These are phyloP conservation scores for Globisporangium sylvaticum DNA, from an alignment of 352 stramenopile genomes.

Conservation along the genomic window DNA sequence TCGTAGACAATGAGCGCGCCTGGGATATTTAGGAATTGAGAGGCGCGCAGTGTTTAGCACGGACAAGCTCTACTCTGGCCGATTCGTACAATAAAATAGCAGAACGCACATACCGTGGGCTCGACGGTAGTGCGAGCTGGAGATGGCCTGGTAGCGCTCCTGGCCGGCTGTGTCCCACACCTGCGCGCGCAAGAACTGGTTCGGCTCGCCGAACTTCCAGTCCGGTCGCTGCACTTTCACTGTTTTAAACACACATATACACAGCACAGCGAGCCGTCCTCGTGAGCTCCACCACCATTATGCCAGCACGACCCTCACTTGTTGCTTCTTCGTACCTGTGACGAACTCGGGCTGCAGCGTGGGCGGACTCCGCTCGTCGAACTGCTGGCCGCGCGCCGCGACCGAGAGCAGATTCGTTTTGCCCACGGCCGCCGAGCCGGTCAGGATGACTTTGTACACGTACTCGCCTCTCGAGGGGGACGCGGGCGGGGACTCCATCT, in stretches of 20 bases:
- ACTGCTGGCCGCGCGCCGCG: conserved; percentile 49
- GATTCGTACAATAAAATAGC: neutral
- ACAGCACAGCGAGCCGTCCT: neutral
- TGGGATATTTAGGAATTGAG: conserved; percentile 9
- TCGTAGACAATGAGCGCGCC: conserved; percentile 70
- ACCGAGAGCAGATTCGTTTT: conserved; percentile 66
- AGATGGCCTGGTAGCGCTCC: conserved; percentile 71
- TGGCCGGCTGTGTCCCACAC: conserved; percentile 72
- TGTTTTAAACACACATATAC: conserved; percentile 2
- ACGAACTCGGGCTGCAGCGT: conserved; percentile 65
- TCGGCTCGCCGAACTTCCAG: conserved; percentile 65
- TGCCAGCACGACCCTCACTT: neutral
- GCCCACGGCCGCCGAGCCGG: conserved; percentile 52
- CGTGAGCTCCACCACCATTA: neutral
- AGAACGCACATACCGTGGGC: conserved; percentile 34
- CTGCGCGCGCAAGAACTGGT: conserved; percentile 63
- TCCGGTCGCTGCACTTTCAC: conserved; percentile 64
- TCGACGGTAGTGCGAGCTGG: conserved; percentile 64
- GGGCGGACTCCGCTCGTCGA: conserved; percentile 42
- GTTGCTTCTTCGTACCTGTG: conserved; percentile 25
- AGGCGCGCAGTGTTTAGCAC: neutral
- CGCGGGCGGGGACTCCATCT: conserved; percentile 30
- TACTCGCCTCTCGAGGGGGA: conserved; percentile 41
- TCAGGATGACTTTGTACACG: conserved; percentile 65
- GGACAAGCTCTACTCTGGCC: neutral